These are phyloP conservation scores for Capronia epimyces DNA, from an alignment of 2,329 filamentous ascomycete species.

Conservation along the genomic window DNA sequence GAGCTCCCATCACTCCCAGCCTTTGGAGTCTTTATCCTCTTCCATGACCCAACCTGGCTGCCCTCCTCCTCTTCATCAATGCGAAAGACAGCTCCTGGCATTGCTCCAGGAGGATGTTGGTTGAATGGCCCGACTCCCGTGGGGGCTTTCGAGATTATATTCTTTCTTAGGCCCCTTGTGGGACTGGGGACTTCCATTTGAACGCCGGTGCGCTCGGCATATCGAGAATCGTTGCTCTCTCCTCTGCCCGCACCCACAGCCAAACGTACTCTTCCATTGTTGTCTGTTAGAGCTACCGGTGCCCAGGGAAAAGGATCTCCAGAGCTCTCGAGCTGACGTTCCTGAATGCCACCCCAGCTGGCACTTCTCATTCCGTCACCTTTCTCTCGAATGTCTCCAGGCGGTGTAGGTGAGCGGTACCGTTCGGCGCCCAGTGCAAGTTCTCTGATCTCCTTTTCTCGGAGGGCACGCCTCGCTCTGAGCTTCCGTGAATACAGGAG, in stretches of 20 bases:
- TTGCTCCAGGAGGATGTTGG: constrained; percentile 11
- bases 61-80: constrained; percentile 29
- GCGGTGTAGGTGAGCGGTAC: constrained; percentile 38
- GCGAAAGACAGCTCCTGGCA: constrained; percentile 24
- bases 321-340: constrained; percentile 24
- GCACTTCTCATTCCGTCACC: constrained; percentile 19
- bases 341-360: constrained; percentile 27
- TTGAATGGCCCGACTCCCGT: constrained; percentile 11
- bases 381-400: constrained; percentile 3
- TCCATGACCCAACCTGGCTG: constrained; percentile 25
- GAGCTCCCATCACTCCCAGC: constrained; percentile 9
- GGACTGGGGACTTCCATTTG: constrained; percentile 40
- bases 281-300: constrained; percentile 20
- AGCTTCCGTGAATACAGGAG: constrained; percentile 50
- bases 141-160: constrained; percentile 38
- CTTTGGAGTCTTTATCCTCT: constrained; percentile 8
- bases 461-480: constrained; percentile 35
- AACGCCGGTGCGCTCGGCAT: constrained; percentile 41
- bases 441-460: constrained; percentile 53
- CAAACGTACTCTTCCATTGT: constrained; percentile 14
- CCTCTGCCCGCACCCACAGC: neutral
- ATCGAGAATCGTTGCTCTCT: constrained; percentile 30
- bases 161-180: constrained; percentile 37
- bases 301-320: constrained; percentile 32
- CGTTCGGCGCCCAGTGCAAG: constrained; percentile 49